Evolutionary conservation across 495 filamentous ascomycete genomes (phyloP).

Genomic region (Cenococcum geophilum): DNA sequence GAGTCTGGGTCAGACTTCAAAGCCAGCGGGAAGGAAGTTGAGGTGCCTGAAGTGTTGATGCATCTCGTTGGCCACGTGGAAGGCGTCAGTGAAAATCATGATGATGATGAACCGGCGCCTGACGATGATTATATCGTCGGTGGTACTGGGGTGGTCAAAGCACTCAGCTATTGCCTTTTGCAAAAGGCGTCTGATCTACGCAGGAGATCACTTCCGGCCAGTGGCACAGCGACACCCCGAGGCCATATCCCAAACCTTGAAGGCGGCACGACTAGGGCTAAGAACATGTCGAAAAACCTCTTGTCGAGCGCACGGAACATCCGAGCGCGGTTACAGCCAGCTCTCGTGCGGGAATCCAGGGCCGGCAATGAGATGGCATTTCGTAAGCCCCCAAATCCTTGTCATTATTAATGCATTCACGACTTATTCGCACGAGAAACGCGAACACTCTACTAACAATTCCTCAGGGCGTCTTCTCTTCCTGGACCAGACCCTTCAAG

Average conservation of each 20-base stretch:
- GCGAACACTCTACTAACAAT: conserved; percentile 8
- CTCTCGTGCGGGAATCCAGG: conserved; percentile 68
- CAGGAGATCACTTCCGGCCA: conserved; percentile 39
- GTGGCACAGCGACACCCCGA: conserved; percentile 52
- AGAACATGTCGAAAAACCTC: conserved; percentile 87
- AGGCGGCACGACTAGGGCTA: conserved; percentile 60
- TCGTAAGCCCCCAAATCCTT: conserved; percentile 50
- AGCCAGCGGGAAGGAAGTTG: conserved; percentile 43
- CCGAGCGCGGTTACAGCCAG: conserved; percentile 72
- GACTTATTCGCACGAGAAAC: not conserved
- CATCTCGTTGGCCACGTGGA: conserved; percentile 57
- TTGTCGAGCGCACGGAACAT: conserved; percentile 83
- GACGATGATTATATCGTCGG: conserved; percentile 95
- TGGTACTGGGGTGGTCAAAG: conserved; percentile 86
- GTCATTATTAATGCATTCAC: not conserved
- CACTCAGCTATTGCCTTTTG: conserved; percentile 79
- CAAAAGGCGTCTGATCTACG: conserved; percentile 59
- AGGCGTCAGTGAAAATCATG: conserved; percentile 48
- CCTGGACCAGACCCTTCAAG: conserved; percentile 79
- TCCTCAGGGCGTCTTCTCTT: conserved; percentile 70
- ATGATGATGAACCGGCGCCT: conserved; percentile 65
- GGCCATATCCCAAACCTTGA: conserved; percentile 43
- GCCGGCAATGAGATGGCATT: conserved; percentile 64
- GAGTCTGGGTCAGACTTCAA: conserved; percentile 38
- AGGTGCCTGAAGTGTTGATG: conserved; percentile 58